Evolutionary conservation across 495 filamentous ascomycete species (phyloP).

Genomic region (Amorphotheca resinae): DNA sequence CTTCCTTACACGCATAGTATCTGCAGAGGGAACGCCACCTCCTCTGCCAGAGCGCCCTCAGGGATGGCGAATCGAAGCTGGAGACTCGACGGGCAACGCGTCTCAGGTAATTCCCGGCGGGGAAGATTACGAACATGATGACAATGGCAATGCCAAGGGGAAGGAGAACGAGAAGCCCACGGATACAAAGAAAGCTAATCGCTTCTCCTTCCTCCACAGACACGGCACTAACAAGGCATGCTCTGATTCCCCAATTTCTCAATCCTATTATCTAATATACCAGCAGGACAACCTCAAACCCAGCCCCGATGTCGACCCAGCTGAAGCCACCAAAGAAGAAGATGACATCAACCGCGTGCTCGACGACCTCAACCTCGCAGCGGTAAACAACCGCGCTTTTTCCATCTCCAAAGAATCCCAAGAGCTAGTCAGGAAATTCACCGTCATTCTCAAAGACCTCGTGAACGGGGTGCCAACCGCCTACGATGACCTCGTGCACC

Average conservation of each 20-base stretch:
- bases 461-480: constrained; percentile 85
- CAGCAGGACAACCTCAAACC: constrained; percentile 6
- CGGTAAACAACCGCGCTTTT: constrained; percentile 66
- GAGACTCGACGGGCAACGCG: constrained; percentile 11
- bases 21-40: constrained; percentile 19
- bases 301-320: constrained; percentile 4
- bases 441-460: constrained; percentile 79
- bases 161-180: constrained; percentile 9
- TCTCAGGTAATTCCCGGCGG: constrained; percentile 11
- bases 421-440: constrained; percentile 71
- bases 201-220: constrained; percentile 16
- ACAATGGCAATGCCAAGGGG: constrained; percentile 13
- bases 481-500: constrained; percentile 71
- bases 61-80: constrained; percentile 8
- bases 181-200: constrained; percentile 9
- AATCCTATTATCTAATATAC: not conserved
- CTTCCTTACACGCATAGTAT: constrained; percentile 19
- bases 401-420: constrained; percentile 70
- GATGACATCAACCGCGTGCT: constrained; percentile 67
- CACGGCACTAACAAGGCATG: constrained; percentile 14
- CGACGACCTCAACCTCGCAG: constrained; percentile 65
- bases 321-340: constrained; percentile 44
- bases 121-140: not conserved
- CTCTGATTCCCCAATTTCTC: not conserved
- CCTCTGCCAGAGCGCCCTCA: constrained; percentile 17